Conservation (phyloP, 2,329 filamentous ascomycete species). For the Lasiodiplodia citricola region DNA sequence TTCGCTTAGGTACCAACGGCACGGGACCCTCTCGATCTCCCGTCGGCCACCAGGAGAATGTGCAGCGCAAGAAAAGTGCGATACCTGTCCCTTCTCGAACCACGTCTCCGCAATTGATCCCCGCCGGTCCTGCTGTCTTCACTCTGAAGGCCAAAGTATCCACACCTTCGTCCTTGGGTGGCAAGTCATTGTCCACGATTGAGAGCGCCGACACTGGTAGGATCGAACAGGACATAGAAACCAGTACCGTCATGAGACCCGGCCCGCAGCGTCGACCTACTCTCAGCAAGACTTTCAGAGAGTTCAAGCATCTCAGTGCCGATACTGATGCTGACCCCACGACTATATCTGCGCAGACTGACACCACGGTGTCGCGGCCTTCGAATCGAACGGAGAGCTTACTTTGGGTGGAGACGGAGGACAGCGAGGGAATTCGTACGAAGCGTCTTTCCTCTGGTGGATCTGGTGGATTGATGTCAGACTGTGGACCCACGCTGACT, state of each 20-base stretch:
- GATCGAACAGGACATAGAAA: neutral
- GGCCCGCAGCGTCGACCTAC: slow-evolving; percentile 19
- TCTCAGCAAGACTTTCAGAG: slow-evolving; percentile 1
- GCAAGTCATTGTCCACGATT: slow-evolving; percentile 21
- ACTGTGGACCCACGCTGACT: slow-evolving; percentile 16
- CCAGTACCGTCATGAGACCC: slow-evolving; percentile 19
- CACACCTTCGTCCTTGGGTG: neutral
- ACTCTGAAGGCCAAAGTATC: slow-evolving; percentile 8
- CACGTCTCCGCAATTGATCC: neutral
- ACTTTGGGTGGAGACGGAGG: slow-evolving; percentile 16
- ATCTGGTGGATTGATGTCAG: neutral
- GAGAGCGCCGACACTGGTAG: slow-evolving; percentile 15
- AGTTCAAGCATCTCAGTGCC: slow-evolving; percentile 14
- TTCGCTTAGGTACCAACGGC: neutral
- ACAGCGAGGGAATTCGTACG: slow-evolving; percentile 5
- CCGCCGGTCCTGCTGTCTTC: neutral
- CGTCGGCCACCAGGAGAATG: neutral
- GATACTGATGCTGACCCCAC: slow-evolving; percentile 2
- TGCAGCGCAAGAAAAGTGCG: slow-evolving; percentile 18
- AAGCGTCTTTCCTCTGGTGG: slow-evolving; percentile 12
- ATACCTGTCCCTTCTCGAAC: slow-evolving; percentile 7
- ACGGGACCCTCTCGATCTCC: neutral
- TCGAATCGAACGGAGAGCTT: slow-evolving; percentile 7
- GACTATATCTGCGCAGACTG: neutral
- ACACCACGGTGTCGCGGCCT: neutral